Percentiles rank a stretch among this genome's conserved stretches.
Conservation (phyloP, 2,329 filamentous ascomycete genomes). For the Ambrosiella cleistominuta region DNA sequence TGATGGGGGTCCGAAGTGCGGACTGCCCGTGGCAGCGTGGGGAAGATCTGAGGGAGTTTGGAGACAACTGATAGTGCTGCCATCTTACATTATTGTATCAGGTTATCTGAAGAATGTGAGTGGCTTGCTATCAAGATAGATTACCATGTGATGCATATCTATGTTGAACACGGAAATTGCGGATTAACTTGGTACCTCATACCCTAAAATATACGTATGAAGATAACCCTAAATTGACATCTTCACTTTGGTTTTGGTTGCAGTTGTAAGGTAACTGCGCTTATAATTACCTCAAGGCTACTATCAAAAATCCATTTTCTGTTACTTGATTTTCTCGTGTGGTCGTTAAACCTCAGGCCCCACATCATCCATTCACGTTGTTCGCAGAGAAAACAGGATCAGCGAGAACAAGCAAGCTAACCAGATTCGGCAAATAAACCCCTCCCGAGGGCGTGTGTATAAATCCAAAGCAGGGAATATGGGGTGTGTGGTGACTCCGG, state of each 20-base stretch:
- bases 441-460: neutral
- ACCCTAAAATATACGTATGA: neutral
- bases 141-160: neutral
- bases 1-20: neutral
- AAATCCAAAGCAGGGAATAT: neutral
- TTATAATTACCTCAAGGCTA: neutral
- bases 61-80: neutral
- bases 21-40: neutral
- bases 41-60: neutral
- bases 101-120: neutral
- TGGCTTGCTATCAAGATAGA: neutral
- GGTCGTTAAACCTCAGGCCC: neutral
- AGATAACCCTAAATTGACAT: neutral
- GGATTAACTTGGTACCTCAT: neutral
- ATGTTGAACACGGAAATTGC: neutral
- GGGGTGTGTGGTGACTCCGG: conserved; percentile 4
- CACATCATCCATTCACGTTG: conserved; percentile 1
- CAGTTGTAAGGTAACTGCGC: neutral
- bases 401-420: neutral
- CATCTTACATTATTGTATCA: neutral
- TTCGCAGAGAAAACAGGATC: conserved; percentile 1
- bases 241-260: too few relatives aligned
- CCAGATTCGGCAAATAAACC: neutral
- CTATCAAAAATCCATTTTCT: neutral
- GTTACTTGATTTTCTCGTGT: neutral